Evolutionary conservation across 306 rosid species (phyloP).

Genomic region (Malus orientalis): DNA sequence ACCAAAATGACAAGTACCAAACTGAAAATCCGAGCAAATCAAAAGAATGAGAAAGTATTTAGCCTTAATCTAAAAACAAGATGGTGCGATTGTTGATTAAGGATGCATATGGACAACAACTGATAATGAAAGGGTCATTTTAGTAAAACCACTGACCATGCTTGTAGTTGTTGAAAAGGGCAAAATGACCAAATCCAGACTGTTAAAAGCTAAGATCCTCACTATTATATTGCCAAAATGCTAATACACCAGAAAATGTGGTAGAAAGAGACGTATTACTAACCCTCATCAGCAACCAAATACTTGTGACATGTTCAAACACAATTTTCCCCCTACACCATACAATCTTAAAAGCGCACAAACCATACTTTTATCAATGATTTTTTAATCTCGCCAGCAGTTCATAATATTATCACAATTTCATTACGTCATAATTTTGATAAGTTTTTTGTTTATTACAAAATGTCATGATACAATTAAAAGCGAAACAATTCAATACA

Average conservation of each 20-base stretch:
- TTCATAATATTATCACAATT: too few relatives aligned
- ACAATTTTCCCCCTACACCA: background rate
- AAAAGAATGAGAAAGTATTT: too few relatives aligned
- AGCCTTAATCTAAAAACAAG: too few relatives aligned
- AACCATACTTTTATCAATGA: background rate
- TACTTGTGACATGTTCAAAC: conserved; percentile 19
- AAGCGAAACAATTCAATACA: too few relatives aligned
- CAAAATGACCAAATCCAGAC: conserved; percentile 21
- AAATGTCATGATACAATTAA: too few relatives aligned
- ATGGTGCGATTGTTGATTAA: background rate
- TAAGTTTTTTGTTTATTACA: too few relatives aligned
- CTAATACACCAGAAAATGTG: background rate
- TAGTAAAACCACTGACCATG: conserved; percentile 22
- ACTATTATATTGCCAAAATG: conserved; percentile 6
- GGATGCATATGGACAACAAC: background rate
- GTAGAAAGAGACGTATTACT: conserved; percentile 33
- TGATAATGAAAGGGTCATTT: background rate
- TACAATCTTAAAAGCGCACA: background rate
- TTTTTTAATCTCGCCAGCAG: background rate
- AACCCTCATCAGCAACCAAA: background rate
- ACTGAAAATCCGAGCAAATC: background rate
- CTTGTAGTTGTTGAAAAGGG: conserved; percentile 26
- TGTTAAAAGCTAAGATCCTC: background rate
- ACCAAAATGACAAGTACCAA: background rate
- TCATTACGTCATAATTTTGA: background rate